These are phyloP conservation scores for Camillea tinctor DNA, from an alignment of 2,329 filamentous ascomycete species.

Conservation along the genomic window DNA sequence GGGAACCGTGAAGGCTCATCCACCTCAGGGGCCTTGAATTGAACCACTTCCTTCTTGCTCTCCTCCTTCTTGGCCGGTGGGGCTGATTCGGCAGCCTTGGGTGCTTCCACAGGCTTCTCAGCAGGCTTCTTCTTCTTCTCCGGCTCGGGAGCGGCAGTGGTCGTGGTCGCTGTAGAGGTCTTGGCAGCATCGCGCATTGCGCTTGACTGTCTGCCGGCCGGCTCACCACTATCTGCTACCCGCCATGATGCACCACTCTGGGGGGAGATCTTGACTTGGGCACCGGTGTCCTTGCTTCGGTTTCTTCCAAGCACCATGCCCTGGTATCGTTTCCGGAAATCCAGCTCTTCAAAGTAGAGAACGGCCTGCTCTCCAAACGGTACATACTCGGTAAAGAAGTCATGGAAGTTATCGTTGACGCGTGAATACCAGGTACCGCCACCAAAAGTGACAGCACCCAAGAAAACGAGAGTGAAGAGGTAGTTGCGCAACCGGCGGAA, in stretches of 20 bases:
- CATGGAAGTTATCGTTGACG: conserved; percentile 95
- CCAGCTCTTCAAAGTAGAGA: conserved; percentile 90
- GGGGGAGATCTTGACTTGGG: conserved; percentile 78
- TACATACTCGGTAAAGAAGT: conserved; percentile 97
- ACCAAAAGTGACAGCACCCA: conserved; percentile 76
- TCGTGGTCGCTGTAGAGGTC: conserved; percentile 29
- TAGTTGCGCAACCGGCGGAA: conserved; percentile 74
- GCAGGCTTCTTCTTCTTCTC: conserved; percentile 24
- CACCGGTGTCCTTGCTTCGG: conserved; percentile 59
- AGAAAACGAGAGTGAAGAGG: conserved; percentile 71
- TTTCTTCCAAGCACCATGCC: conserved; percentile 43
- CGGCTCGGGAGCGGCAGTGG: conserved; percentile 17
- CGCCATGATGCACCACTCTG: conserved; percentile 79
- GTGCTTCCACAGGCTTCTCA: conserved; percentile 31
- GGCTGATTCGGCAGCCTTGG: conserved; percentile 28
- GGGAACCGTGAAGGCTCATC: conserved; percentile 64
- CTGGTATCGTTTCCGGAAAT: conserved; percentile 84
- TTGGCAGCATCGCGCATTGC: conserved; percentile 25
- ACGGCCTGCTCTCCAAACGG: conserved; percentile 94
- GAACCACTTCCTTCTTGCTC: conserved; percentile 22
- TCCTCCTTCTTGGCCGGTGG: conserved; percentile 14
- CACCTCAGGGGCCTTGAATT: conserved; percentile 58
- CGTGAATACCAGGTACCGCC: conserved; percentile 92
- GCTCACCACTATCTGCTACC: conserved; percentile 31
- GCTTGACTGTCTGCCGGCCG: conserved; percentile 28